Percentiles rank a stretch among this genome's conserved stretches.
phyloP scores from a whole-genome alignment of 345 rosid genomes.

The sweet orange (Citrus sinensis) region DNA sequence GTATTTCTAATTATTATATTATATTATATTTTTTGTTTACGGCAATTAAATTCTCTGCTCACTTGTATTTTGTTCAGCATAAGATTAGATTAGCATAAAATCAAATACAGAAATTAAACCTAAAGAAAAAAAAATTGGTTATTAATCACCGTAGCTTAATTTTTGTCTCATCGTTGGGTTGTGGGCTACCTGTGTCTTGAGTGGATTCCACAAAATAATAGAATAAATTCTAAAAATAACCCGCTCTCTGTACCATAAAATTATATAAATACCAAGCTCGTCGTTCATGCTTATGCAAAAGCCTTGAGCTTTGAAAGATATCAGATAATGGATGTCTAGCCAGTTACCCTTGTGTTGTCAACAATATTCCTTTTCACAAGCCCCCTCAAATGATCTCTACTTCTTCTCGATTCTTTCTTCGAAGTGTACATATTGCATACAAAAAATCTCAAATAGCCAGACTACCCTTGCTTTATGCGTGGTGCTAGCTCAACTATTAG shows the following conservation, averaged over 20 bases:
- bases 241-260: neutral
- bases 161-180: neutral
- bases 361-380: neutral
- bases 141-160: neutral
- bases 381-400: neutral
- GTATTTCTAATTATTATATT: too few relatives aligned
- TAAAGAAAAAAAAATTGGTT: neutral
- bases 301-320: neutral
- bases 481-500: neutral
- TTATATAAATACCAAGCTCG: slow-evolving; percentile 7
- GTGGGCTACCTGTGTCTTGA: neutral
- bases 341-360: neutral
- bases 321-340: neutral
- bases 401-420: neutral
- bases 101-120: neutral
- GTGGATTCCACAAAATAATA: neutral
- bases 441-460: neutral
- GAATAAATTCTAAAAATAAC: neutral
- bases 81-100: too few relatives aligned
- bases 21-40: too few relatives aligned
- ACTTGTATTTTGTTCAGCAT: too few relatives aligned
- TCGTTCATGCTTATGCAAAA: neutral
- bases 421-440: neutral
- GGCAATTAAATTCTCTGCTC: too few relatives aligned
- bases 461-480: neutral